Conservation (phyloP, 1,139 yeast species). For the Hansenula lynferdii region DNA sequence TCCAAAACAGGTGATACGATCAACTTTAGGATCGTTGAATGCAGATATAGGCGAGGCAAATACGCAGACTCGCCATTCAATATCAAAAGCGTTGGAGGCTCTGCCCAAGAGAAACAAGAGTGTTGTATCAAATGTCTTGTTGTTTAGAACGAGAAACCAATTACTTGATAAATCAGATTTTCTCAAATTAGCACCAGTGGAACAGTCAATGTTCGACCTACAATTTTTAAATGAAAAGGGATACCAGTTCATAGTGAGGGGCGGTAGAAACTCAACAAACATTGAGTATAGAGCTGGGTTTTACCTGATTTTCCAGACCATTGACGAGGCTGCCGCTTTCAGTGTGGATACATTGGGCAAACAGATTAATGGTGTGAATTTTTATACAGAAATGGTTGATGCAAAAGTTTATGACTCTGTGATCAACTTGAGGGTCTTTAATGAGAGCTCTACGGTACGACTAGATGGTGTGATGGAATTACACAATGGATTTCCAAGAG, state of each 20-base stretch:
- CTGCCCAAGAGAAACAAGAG: neutral
- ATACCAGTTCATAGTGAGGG: slow-evolving; percentile 31
- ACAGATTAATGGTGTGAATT: slow-evolving; percentile 45
- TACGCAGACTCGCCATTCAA: neutral
- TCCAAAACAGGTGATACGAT: neutral
- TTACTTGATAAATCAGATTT: slow-evolving; percentile 36
- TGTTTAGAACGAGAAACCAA: slow-evolving; percentile 35
- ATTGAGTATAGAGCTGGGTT: slow-evolving; percentile 44
- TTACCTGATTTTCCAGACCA: slow-evolving; percentile 44
- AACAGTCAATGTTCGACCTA: slow-evolving; percentile 4
- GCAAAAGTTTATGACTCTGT: slow-evolving; percentile 20
- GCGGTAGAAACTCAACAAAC: slow-evolving; percentile 43
- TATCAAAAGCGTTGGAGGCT: neutral
- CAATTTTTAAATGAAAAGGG: neutral
- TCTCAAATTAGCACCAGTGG: slow-evolving; percentile 11
- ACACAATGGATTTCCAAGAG: slow-evolving; percentile 5
- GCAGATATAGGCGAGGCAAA: neutral
- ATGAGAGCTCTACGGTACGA: slow-evolving; percentile 7
- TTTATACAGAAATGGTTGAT: slow-evolving; percentile 40
- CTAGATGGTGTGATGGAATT: slow-evolving; percentile 2
- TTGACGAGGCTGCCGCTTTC: slow-evolving; percentile 47
- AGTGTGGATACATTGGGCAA: slow-evolving; percentile 43
- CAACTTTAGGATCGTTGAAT: neutral
- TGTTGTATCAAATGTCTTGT: slow-evolving; percentile 26
- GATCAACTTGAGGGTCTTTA: slow-evolving; percentile 22